Evolutionary conservation across 345 rosid genomes (phyloP).

Genomic region (Zanthoxylum bungeanum): DNA sequence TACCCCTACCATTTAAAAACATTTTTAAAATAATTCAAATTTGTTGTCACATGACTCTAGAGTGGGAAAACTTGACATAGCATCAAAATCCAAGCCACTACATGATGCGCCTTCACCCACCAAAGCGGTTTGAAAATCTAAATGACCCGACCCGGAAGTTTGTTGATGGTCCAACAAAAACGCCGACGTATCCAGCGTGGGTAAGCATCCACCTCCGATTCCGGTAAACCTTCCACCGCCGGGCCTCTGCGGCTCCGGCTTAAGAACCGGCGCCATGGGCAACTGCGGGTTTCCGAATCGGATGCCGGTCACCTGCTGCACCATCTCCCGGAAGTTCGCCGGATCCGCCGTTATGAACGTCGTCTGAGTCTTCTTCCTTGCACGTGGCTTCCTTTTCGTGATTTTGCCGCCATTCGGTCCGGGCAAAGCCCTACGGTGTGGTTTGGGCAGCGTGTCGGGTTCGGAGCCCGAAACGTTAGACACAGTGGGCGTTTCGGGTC

Average conservation of each 20-base stretch:
- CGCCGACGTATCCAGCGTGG: constrained; percentile 74
- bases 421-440: constrained; percentile 19
- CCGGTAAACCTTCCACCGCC: constrained; percentile 13
- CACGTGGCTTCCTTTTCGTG: constrained; percentile 56
- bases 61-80: constrained; percentile 56
- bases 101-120: constrained; percentile 8
- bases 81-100: constrained; percentile 31
- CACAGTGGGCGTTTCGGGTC: constrained; percentile 19
- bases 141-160: constrained; percentile 8
- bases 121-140: constrained; percentile 4
- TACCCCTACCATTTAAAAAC: background rate
- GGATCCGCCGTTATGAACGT: constrained; percentile 80
- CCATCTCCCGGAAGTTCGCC: constrained; percentile 78
- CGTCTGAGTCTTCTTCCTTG: constrained; percentile 58
- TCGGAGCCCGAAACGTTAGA: constrained; percentile 34
- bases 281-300: constrained; percentile 27
- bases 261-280: constrained; percentile 32
- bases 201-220: constrained; percentile 36
- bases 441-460: constrained; percentile 28
- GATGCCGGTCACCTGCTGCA: constrained; percentile 83
- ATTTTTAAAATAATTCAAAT: background rate
- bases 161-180: constrained; percentile 45
- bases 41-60: constrained; percentile 45
- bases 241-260: constrained; percentile 58
- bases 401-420: constrained; percentile 32